Evolutionary conservation across 352 stramenopile species (phyloP).

Genomic region (Phytophthora ohioensis): DNA sequence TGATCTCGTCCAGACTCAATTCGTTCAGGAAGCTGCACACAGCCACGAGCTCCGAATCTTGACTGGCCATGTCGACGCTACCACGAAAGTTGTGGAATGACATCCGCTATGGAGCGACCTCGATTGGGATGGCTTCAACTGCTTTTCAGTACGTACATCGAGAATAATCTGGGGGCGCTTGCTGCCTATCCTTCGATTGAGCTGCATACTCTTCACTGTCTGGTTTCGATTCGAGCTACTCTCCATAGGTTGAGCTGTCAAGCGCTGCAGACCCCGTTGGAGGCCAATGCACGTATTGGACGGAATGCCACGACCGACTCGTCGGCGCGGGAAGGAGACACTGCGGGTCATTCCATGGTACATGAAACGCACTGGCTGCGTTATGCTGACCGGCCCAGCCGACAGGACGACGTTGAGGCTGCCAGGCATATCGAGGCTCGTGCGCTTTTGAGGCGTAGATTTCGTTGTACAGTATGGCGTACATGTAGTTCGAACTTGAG

Average conservation of each 20-base stretch:
- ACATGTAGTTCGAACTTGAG: no score
- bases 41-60: conserved; percentile 29
- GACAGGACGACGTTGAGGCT: background rate
- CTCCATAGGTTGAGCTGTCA: background rate
- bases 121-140: background rate
- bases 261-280: background rate
- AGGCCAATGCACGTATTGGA: background rate
- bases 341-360: background rate
- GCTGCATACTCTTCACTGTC: background rate
- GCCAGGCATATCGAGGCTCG: background rate
- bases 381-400: no score
- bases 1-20: conserved; percentile 39
- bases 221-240: conserved; percentile 11
- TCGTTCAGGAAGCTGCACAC: conserved; percentile 43
- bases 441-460: no score
- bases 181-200: conserved; percentile 16
- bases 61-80: conserved; percentile 20
- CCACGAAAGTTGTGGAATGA: conserved; percentile 30
- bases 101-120: background rate
- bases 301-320: conserved; percentile 4
- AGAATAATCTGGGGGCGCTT: conserved; percentile 15
- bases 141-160: background rate
- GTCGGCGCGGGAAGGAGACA: conserved; percentile 3
- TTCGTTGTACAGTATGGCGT: no score
- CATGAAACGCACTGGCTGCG: no score